phyloP scores from a whole-genome alignment of 2,329 filamentous ascomycete genomes.

The Coniochaeta prunicola region DNA sequence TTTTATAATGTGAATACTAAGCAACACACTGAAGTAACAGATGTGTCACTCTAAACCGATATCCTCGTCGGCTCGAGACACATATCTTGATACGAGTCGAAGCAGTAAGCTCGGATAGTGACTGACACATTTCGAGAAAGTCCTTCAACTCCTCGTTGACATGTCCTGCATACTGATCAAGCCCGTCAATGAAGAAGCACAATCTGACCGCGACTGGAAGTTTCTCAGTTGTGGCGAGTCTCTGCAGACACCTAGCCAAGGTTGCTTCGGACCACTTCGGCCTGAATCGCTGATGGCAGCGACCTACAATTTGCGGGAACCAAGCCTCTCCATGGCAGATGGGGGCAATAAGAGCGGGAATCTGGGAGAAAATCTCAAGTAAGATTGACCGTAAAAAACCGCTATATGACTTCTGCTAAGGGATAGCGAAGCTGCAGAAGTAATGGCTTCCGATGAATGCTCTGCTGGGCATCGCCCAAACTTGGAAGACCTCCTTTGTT shows the following conservation, averaged over 20 bases:
- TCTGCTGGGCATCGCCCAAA: constrained; percentile 9
- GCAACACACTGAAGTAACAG: too few relatives aligned
- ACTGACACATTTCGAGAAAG: constrained; percentile 14
- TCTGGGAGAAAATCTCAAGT: not conserved
- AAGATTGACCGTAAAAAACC: not conserved
- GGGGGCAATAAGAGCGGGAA: not conserved
- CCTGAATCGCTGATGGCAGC: not conserved
- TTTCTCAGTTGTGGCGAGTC: not conserved
- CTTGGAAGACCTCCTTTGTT: constrained; percentile 9
- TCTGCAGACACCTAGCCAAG: not conserved
- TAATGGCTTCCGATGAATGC: constrained; percentile 15
- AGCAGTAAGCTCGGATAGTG: constrained; percentile 2
- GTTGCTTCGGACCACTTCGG: not conserved
- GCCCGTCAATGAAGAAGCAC: constrained; percentile 26
- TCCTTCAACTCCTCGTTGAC: constrained; percentile 1
- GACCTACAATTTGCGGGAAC: not conserved
- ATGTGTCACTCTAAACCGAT: too few relatives aligned
- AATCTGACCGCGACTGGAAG: constrained; percentile 5
- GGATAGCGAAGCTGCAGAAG: constrained; percentile 21
- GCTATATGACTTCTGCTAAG: constrained; percentile 11
- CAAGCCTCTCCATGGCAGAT: not conserved
- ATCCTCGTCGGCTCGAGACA: constrained; percentile 20
- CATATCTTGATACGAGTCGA: constrained; percentile 13
- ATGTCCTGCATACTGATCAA: constrained; percentile 21
- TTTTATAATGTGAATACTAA: too few relatives aligned